Evolutionary conservation across 345 rosid species (phyloP), one percentile per base, ranked within the genome.

Genomic region (Laguncularia racemosa): DNA sequence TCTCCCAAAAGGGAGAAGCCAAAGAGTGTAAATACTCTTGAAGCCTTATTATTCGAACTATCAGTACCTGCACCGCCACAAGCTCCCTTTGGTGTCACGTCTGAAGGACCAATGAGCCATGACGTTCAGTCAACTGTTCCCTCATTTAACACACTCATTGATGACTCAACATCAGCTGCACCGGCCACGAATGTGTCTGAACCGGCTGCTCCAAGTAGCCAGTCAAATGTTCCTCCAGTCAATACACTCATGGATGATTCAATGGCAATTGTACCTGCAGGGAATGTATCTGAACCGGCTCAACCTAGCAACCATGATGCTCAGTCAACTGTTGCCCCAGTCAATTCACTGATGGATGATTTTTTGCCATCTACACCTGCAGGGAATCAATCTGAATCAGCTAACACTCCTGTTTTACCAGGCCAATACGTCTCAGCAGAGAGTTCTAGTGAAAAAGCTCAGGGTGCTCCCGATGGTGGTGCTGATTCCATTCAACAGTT

Each of bases 21-120:
- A 5, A 76, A 86, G 68, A 70, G 58, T 46, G 72, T 72, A 51
- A 80, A 69, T 67, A 74, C 82, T 50, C 64, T 84, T 70, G 88
- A 89, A 61, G 74, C 67, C 71, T 74, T 89, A 64, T 65, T 89
- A 46, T 66, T 73, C 44, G 92, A 83, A 52, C 53, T 76, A 60
- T 72, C 85, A 5, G 62, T 21, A 65, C 79, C 89, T 8, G 20
- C 76, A 56, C 56, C 23, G 16, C 16, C 74, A 54, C 53, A 19
- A 19, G 67, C 16, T 56, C 50, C 80, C 12, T 56, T 17, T 17
- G 23, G 55, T 52, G 55, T 52, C 23, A 51, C 26, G 49, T 48
- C 56, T 16, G 62, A 67, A 57, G 62, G 38, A 47, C 67, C 60
- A 50, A 66, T 58, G 45, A 26, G 43, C 51, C 47, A 10, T 5